Evolutionary conservation across 306 rosid genomes (phyloP).

Genomic region (Vicia sativa): DNA sequence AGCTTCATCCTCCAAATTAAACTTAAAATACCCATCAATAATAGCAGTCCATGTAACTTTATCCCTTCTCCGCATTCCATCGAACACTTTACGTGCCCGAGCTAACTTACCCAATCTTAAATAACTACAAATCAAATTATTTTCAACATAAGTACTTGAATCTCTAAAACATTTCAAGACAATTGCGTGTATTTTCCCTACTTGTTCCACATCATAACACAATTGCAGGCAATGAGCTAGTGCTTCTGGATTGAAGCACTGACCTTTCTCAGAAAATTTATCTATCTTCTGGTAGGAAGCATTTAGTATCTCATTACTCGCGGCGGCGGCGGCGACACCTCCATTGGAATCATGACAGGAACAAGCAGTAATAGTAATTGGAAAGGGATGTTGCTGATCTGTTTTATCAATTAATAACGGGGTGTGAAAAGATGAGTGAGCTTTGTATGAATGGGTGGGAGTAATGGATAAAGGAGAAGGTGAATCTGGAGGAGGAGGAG

Average conservation of each 20-base stretch:
- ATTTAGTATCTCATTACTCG: constrained; percentile 59
- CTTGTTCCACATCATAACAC: constrained; percentile 55
- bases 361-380: too few species aligned
- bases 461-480: constrained; percentile 37
- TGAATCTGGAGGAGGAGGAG: background rate
- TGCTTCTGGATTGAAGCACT: constrained; percentile 47
- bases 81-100: constrained; percentile 71
- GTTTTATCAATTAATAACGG: too few species aligned
- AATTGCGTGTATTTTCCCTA: constrained; percentile 62
- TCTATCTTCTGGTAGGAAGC: constrained; percentile 67
- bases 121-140: constrained; percentile 77
- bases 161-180: constrained; percentile 47
- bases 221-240: constrained; percentile 71
- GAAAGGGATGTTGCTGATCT: too few species aligned
- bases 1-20: constrained; percentile 69
- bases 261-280: constrained; percentile 60
- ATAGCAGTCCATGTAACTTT: constrained; percentile 91
- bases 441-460: constrained; percentile 26
- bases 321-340: constrained; percentile 44
- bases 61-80: constrained; percentile 60
- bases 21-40: constrained; percentile 68
- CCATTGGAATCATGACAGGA: constrained; percentile 23
- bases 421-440: too few species aligned
- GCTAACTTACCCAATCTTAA: constrained; percentile 54
- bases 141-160: constrained; percentile 56